Evolutionary conservation across 345 rosid species (phyloP), one percentile per base, ranked within the genome.

Genomic region (Salix viminalis): DNA sequence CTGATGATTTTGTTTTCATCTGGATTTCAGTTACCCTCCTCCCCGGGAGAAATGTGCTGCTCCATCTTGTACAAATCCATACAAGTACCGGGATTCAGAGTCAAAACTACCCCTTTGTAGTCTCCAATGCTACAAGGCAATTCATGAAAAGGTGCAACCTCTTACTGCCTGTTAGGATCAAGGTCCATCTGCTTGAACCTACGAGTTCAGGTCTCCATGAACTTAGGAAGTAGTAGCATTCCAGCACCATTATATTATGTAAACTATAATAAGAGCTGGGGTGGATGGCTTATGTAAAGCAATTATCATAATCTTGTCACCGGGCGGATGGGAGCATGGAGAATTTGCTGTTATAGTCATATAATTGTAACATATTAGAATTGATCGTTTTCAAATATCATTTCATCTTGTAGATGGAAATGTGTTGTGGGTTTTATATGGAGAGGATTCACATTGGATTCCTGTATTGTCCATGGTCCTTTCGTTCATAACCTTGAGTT

Each of bases 71-170:
- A 61, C 18, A 21, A 79, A 79, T 46, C 77, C 82, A 23, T 79
- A 74, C 70, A 79, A 79, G 74, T 79, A 79, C 65, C 48, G 82
- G 37, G 82, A 79, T 69, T 79, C 82, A 1, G 74, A 79, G 30
- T 79, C 82, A n/a, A 74, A 79, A 62, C 75, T 79, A 7, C 82
- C 82, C 10, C 74, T 79, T 23, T 79, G 82, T 61, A 79, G 82
- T 36, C 82, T 79, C 2, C 65, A 37, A 36, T 74, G 82, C 70
- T 79, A 79, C 75, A 79, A 74, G 75, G 74, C 77, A 18, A 69
- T 79, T 23, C 74, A 74, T 3, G 71, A 70, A 26, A 32, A 69
- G 70, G 67, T 23, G 66, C 34, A 6, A 60, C 56, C 81, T 18
- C 19, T 74, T 54, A 46, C 69, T 69, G 75, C 82, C 5, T 73